These are phyloP conservation scores for Russula compacta DNA, from an alignment of 768 basidiomycete species.

Conservation along the genomic window DNA sequence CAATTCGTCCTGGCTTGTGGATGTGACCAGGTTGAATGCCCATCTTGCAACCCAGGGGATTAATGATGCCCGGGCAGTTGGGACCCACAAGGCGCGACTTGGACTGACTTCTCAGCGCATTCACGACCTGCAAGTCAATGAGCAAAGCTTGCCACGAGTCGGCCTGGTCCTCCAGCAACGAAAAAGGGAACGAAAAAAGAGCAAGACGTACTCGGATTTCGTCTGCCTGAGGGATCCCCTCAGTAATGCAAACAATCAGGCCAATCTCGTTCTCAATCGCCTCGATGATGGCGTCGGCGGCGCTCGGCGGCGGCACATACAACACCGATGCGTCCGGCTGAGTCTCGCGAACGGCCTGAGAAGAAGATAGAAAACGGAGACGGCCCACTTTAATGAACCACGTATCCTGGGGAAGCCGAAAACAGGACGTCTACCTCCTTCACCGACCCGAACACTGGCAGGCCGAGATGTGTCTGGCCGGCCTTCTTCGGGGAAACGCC, in stretches of 20 bases:
- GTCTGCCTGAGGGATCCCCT: slow-evolving; percentile 96
- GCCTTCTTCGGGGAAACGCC: slow-evolving; percentile 97
- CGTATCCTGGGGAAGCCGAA: neutral
- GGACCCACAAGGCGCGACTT: slow-evolving; percentile 95
- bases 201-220: slow-evolving; percentile 71
- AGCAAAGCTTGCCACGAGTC: neutral
- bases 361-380: neutral
- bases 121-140: slow-evolving; percentile 55
- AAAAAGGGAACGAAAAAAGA: neutral
- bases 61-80: slow-evolving; percentile 98
- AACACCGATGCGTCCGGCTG: slow-evolving; percentile 91
- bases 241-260: slow-evolving; percentile 96
- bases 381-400: neutral
- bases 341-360: slow-evolving; percentile 76
- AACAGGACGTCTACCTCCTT: slow-evolving; percentile 54
- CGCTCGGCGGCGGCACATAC: slow-evolving; percentile 95
- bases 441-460: slow-evolving; percentile 90
- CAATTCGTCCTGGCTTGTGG: slow-evolving; percentile 93
- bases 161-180: neutral
- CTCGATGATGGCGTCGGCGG: slow-evolving; percentile 96
- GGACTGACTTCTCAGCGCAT: slow-evolving; percentile 89
- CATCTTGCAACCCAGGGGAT: slow-evolving; percentile 97
- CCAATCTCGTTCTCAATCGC: slow-evolving; percentile 98
- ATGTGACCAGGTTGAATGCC: slow-evolving; percentile 98
- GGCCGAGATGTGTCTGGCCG: slow-evolving; percentile 87